These are phyloP conservation scores for Malus hybrid DNA, from an alignment of 331 rosid genomes.

Conservation along the genomic window DNA sequence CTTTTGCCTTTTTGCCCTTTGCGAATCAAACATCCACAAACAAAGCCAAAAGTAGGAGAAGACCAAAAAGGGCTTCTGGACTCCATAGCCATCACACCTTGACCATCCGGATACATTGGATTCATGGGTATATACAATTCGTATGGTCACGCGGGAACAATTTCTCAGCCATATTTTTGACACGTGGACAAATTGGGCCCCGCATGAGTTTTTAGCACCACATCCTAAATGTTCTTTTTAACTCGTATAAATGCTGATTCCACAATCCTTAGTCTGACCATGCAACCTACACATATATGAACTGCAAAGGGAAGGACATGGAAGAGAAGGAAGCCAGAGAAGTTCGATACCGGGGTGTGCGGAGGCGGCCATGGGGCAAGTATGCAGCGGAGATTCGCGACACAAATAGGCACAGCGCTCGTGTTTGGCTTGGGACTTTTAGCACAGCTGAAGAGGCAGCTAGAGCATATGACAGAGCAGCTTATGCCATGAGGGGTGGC, in stretches of 20 bases:
- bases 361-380: slow-evolving; percentile 90
- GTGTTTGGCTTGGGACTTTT: slow-evolving; percentile 87
- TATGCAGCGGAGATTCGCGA: slow-evolving; percentile 96
- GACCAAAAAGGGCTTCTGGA: background rate
- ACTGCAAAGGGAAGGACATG: slow-evolving; percentile 12
- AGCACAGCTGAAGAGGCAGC: slow-evolving; percentile 95
- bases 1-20: too few species aligned
- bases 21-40: background rate
- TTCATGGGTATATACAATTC: background rate
- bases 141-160: slow-evolving; percentile 19
- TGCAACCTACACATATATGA: slow-evolving; percentile 31
- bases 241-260: slow-evolving; percentile 17
- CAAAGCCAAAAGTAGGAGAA: background rate
- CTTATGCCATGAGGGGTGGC: slow-evolving; percentile 79
- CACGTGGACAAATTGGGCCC: slow-evolving; percentile 13
- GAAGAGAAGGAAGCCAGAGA: slow-evolving; percentile 29
- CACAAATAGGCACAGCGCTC: slow-evolving; percentile 53
- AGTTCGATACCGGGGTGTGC: slow-evolving; percentile 62
- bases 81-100: slow-evolving; percentile 48
- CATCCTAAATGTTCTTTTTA: background rate
- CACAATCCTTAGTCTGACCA: slow-evolving; percentile 16
- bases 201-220: background rate
- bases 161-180: background rate
- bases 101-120: slow-evolving; percentile 76
- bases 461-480: slow-evolving; percentile 86